These are phyloP conservation scores for Crithidia thermophila DNA, from an alignment of 208 protist species.

Conservation along the genomic window DNA sequence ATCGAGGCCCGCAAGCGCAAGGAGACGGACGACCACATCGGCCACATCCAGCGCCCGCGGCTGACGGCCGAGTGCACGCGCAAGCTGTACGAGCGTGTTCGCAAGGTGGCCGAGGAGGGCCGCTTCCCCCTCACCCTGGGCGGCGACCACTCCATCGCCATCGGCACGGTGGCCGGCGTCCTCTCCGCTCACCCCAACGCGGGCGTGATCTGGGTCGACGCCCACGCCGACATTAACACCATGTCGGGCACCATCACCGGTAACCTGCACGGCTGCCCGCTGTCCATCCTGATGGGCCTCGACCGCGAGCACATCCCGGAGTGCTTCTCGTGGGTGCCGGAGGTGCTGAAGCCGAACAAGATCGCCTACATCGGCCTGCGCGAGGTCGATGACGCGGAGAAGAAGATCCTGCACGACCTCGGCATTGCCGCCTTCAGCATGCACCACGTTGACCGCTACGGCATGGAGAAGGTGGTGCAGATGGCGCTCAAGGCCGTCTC, in stretches of 20 bases:
- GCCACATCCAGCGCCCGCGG: conserved; percentile 37
- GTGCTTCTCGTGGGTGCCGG: conserved; percentile 40
- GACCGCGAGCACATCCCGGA: conserved; percentile 45
- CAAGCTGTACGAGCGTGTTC: conserved; percentile 42
- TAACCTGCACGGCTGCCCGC: conserved; percentile 82
- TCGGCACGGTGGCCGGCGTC: conserved; percentile 50
- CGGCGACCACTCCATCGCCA: conserved; percentile 51
- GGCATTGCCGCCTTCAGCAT: conserved; percentile 63
- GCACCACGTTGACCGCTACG: conserved; percentile 60
- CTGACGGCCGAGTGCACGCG: conserved; percentile 40
- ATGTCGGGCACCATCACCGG: conserved; percentile 46
- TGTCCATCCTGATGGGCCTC: conserved; percentile 60
- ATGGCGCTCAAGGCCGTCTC: conserved; percentile 54
- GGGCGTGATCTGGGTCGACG: conserved; percentile 78
- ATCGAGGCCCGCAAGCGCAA: conserved; percentile 31
- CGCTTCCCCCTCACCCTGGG: conserved; percentile 45
- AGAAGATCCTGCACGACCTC: conserved; percentile 50
- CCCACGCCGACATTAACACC: conserved; percentile 84
- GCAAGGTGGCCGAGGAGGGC: conserved; percentile 43
- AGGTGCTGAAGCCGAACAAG: conserved; percentile 50
- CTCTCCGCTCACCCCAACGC: conserved; percentile 51
- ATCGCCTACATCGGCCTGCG: conserved; percentile 72
- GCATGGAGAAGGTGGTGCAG: conserved; percentile 55
- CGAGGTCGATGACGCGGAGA: conserved; percentile 67
- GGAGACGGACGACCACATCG: conserved; percentile 34